Conservation (phyloP, 805 yeast genomes). For the Wilhelminamyces savonicus region DNA sequence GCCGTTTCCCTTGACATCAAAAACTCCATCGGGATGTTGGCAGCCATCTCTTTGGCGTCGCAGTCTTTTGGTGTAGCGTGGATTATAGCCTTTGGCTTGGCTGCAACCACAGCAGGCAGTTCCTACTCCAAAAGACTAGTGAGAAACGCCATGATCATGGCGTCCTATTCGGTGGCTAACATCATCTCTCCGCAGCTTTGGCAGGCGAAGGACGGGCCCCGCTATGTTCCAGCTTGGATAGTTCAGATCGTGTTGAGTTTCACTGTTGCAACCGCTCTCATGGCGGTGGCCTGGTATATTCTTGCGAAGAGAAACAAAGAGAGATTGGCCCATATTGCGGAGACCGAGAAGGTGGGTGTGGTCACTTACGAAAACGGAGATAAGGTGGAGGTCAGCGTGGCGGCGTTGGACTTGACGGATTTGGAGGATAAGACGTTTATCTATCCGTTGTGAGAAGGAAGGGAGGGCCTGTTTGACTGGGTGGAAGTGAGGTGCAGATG, state of each 20-base stretch:
- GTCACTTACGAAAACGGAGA: slow-evolving; percentile 25
- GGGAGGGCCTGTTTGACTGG: too few relatives aligned
- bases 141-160: slow-evolving; percentile 39
- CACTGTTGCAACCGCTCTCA: slow-evolving; percentile 37
- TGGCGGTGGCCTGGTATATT: slow-evolving; percentile 39
- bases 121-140: slow-evolving; percentile 43
- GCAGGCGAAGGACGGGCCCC: slow-evolving; percentile 41
- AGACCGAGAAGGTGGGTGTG: slow-evolving; percentile 17
- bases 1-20: slow-evolving; percentile 40
- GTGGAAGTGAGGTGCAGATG: too few relatives aligned
- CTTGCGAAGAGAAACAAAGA: slow-evolving; percentile 38
- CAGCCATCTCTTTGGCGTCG: slow-evolving; percentile 42
- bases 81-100: slow-evolving; percentile 21
- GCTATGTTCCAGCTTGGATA: slow-evolving; percentile 33
- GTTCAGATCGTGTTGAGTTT: slow-evolving; percentile 52
- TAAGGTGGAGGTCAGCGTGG: slow-evolving; percentile 27
- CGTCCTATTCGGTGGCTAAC: slow-evolving; percentile 43
- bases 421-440: slow-evolving; percentile 45
- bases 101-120: slow-evolving; percentile 32
- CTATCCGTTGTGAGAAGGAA: slow-evolving; percentile 40
- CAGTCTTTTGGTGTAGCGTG: slow-evolving; percentile 40
- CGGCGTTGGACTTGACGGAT: slow-evolving; percentile 49
- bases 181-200: slow-evolving; percentile 54
- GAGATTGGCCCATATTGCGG: slow-evolving; percentile 21
- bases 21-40: slow-evolving; percentile 35